A percentile compares a stretch with the other conserved stretches of the same genome.
Evolutionary conservation across 768 basidiomycete genomes (phyloP).

Genomic region (Agaricus bisporus): DNA sequence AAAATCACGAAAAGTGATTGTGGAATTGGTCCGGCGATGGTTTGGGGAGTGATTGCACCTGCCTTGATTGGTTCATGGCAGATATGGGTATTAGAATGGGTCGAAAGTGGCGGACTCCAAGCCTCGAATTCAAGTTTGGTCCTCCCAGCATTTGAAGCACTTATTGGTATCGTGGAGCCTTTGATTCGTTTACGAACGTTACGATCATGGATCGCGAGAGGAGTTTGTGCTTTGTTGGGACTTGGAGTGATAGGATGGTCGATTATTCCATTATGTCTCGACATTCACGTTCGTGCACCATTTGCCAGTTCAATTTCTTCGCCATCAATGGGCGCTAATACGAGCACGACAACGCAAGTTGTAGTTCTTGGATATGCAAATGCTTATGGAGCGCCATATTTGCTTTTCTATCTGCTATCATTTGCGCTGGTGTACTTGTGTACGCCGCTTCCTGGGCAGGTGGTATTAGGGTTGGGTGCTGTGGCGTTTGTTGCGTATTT

Average conservation of each 20-base stretch:
- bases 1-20: constrained; percentile 65
- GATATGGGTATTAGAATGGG: constrained; percentile 84
- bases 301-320: not conserved
- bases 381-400: constrained; percentile 82
- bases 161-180: not conserved
- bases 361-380: constrained; percentile 81
- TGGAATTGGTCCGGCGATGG: constrained; percentile 61
- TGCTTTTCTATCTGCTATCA: constrained; percentile 70
- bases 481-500: constrained; percentile 70
- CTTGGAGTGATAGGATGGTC: constrained; percentile 65
- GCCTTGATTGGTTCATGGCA: constrained; percentile 51
- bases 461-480: constrained; percentile 59
- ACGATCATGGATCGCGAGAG: constrained; percentile 60
- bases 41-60: constrained; percentile 53
- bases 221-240: constrained; percentile 42
- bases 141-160: not conserved
- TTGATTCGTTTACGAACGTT: constrained; percentile 32
- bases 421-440: constrained; percentile 59
- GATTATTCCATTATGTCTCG: constrained; percentile 66
- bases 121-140: not conserved
- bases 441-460: constrained; percentile 78
- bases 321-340: constrained; percentile 11
- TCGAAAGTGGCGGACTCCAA: constrained; percentile 29
- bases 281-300: constrained; percentile 33
- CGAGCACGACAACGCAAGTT: constrained; percentile 29